phyloP scores from a whole-genome alignment of 225 moss, liverwort and hornwort species.

The Lunularia cruciata region DNA sequence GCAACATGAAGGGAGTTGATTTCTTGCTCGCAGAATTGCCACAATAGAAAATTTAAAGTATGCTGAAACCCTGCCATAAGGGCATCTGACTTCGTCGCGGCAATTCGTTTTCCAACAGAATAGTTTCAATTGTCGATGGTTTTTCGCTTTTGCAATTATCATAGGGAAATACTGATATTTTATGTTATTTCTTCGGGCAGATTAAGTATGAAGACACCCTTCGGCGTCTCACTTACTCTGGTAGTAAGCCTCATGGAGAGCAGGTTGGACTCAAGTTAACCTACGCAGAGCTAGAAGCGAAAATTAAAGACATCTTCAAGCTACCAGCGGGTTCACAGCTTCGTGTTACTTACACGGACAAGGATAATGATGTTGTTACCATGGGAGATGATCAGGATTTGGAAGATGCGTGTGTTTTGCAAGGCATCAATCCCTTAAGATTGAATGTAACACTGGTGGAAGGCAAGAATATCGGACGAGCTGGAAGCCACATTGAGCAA shows the following conservation, averaged over 20 bases:
- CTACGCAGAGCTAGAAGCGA: conserved; percentile 26
- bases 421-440: conserved; percentile 46
- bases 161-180: not conserved
- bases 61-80: too few species aligned
- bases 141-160: not conserved
- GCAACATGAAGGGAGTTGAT: not conserved
- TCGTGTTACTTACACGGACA: conserved; percentile 39
- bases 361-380: conserved; percentile 43
- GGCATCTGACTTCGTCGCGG: too few species aligned
- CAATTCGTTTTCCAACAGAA: not conserved
- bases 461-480: not conserved
- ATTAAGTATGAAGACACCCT: conserved; percentile 42
- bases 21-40: too few species aligned
- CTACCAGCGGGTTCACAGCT: conserved; percentile 21
- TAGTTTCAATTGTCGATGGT: too few species aligned
- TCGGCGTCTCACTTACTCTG: conserved; percentile 31
- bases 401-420: conserved; percentile 41
- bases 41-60: not conserved
- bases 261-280: conserved; percentile 15
- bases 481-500: not conserved
- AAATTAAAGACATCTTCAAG: conserved; percentile 38
- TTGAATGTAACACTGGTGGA: conserved; percentile 25
- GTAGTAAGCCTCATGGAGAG: conserved; percentile 15
- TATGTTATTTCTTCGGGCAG: conserved; percentile 18
- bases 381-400: conserved; percentile 50